Evolutionary conservation across 2,329 filamentous ascomycete species (phyloP).

Genomic region (Exophiala alcalophila): DNA sequence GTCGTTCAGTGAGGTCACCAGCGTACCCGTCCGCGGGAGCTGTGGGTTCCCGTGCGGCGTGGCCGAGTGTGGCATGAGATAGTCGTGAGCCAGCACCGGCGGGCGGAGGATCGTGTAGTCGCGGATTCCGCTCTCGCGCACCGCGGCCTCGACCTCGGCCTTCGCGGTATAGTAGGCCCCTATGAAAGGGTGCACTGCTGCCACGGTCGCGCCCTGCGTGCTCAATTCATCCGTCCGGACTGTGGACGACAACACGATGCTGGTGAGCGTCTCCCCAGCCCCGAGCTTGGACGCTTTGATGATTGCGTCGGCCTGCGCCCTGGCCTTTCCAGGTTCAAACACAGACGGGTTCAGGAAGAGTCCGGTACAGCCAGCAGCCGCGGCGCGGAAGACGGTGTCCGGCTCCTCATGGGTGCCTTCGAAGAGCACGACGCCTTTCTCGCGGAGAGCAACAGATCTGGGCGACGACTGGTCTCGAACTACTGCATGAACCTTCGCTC

Average conservation of each 20-base stretch:
- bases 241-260: conserved; percentile 16
- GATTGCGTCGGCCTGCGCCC: conserved; percentile 31
- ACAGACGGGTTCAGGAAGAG: conserved; percentile 14
- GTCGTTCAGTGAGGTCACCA: conserved; percentile 37
- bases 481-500: conserved; percentile 55
- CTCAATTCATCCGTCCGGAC: conserved; percentile 3
- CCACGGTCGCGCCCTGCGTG: conserved; percentile 18
- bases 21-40: conserved; percentile 40
- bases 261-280: conserved; percentile 36
- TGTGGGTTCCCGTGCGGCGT: conserved; percentile 38
- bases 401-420: conserved; percentile 55
- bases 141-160: conserved; percentile 41
- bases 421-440: conserved; percentile 52
- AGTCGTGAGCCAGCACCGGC: conserved; percentile 54
- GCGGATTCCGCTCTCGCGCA: conserved; percentile 40
- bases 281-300: conserved; percentile 23
- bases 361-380: conserved; percentile 31
- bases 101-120: conserved; percentile 52
- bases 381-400: conserved; percentile 6
- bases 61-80: conserved; percentile 42
- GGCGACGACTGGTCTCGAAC: conserved; percentile 54
- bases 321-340: conserved; percentile 23
- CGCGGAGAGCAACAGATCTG: conserved; percentile 49
- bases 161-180: conserved; percentile 36
- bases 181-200: conserved; percentile 34